Evolutionary conservation across 1,139 yeast genomes (phyloP), one percentile per base, ranked within the genome.

Genomic region (Yueomyces sp.): DNA sequence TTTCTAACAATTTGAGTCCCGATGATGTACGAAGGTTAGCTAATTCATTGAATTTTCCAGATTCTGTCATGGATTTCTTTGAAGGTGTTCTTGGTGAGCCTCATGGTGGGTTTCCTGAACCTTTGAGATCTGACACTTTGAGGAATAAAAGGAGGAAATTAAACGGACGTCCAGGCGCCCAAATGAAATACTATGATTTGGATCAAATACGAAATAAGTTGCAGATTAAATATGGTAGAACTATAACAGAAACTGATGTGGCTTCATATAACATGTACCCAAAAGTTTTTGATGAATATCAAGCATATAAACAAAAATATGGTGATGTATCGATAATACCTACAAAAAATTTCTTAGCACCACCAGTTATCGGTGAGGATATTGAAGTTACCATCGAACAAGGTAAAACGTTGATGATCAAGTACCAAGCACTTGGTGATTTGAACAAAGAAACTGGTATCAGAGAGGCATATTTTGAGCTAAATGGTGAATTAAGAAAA

Each of bases 51-150:
- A 97, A 91, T 66, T 91, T 91, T 94, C 99, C 99, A 46, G 96
- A 82, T 59, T 89, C 97, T 19, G 96, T 91, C 33, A 75, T 91
- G 62, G 98, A 93, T 68, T 91, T 91, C 74, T 87, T 91, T 77
- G 96, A 93, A 71, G 99, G 99, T 56, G 75, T 91, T 61, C 91
- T 93, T 87, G 99, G 99, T 62, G 91, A 91, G 57, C 99, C 99
- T 55, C 87, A 85, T 62, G 98, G 98, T 54, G 99, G 99, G 5
- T 91, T 93, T 94, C 98, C 98, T 43, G 99, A 91, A 68, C 98
- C 99, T 40, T 73, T 91, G 65, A 81, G 98, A 69, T 72, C 95
- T 39, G 84, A 89, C 63, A 76, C 91, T 49, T 77, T 91, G 62
- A 76, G 76, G 62, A 84, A 84, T 56, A 89, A 87, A 78, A 82